Base-by-base conservation (phyloP, 176 grass and related monocot species). In the Leersia perrieri region DNA sequence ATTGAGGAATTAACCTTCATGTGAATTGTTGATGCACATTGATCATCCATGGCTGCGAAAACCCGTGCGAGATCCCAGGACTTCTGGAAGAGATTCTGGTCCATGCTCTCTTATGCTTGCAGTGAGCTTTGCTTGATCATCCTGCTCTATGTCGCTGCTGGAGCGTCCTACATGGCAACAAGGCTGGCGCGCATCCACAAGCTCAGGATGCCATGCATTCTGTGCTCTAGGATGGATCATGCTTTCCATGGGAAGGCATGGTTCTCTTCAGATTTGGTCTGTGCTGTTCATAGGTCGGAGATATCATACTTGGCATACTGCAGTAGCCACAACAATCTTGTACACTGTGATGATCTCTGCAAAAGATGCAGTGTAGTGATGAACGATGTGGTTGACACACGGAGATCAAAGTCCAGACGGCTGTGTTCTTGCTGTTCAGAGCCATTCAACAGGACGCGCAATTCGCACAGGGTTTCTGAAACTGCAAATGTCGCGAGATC, bases 51-150 rank as follows among this genome's bases (percentile, higher is more conserved):
- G 87, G 77, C 87, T 67, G 29, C 35, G 18, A 82, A 66, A 81
- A 69, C 66, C 5, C 11, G 44, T 28, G 62, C 60, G 10, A 57
- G 42, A 1, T 26, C 82, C 23, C 72, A 76, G 9, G 87, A 57
- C 28, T 66, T 85, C 63, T 51, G 27, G 64, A 72, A 27, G 27
- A 33, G 65, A 14, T 89, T 89, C 77, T 85, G 77, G 71, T 63
- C 64, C 41, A 63, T 32, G 39, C 74, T 94, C 10, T 90, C 90
- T 33, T 75, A 68, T 12, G 85, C 95, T 5, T 73, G 73, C 55
- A 73, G 86, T 15, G 95, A 98, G 85, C 83, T 91, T 74, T 86
- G 84, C 42, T 70, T 98, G 66, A 98, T 98, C 55, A 53, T 91
- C 29, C 63, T 97, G 39, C 89, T 97, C 61, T 79, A 89, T 26